Conservation (phyloP, 2,329 filamentous ascomycete species). For the Phaeomoniella chlamydospora region DNA sequence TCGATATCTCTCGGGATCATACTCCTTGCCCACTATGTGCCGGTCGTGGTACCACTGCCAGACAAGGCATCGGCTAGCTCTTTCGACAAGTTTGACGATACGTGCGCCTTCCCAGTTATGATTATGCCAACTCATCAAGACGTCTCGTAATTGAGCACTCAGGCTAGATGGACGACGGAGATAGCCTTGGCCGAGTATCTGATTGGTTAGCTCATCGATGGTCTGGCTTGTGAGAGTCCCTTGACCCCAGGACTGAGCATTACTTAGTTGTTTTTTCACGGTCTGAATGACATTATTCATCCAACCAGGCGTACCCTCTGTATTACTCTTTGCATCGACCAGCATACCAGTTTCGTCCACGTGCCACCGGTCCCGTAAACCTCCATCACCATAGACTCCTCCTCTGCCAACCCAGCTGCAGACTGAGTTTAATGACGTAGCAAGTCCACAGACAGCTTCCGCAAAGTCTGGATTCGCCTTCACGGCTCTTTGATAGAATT, state of each 20-base stretch:
- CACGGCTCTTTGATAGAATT: conserved; percentile 82
- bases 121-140: conserved; percentile 49
- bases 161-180: conserved; percentile 15
- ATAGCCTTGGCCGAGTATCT: conserved; percentile 20
- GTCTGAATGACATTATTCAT: conserved; percentile 85
- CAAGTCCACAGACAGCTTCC: conserved; percentile 89
- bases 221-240: conserved; percentile 46
- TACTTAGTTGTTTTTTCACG: conserved; percentile 71
- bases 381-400: conserved; percentile 61
- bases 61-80: conserved; percentile 60
- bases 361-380: conserved; percentile 79
- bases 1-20: conserved; percentile 45
- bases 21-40: conserved; percentile 47
- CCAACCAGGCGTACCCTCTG: conserved; percentile 56
- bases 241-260: conserved; percentile 75
- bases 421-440: conserved; percentile 89
- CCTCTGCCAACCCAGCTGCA: conserved; percentile 89
- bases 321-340: conserved; percentile 50
- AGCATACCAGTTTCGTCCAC: conserved; percentile 76
- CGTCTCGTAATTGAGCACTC: conserved; percentile 14
- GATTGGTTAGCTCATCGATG: conserved; percentile 33
- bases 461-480: conserved; percentile 88
- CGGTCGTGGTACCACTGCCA: conserved; percentile 83
- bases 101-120: conserved; percentile 80
- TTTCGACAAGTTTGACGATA: conserved; percentile 69